A percentile compares a stretch with the other conserved stretches of the same genome.
phyloP scores from a whole-genome alignment of 1,139 yeast species.

The Taphrina confusa region DNA sequence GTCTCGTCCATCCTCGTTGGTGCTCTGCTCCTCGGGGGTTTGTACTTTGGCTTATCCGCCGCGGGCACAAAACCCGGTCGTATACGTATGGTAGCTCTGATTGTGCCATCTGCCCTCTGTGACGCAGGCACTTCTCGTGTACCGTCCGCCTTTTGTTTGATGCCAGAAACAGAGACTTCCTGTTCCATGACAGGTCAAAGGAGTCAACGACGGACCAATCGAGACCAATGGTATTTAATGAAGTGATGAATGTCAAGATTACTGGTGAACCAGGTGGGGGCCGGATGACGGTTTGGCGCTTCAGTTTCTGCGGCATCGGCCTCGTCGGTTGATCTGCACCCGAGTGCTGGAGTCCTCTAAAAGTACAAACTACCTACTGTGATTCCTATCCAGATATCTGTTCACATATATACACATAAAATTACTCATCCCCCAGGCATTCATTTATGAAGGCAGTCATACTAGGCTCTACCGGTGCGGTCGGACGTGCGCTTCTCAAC shows the following conservation, averaged over 20 bases:
- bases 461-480: slow-evolving; percentile 34
- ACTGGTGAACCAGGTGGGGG: too few species aligned
- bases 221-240: too few species aligned
- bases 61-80: slow-evolving; percentile 50
- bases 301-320: too few species aligned
- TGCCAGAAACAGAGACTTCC: slow-evolving; percentile 36
- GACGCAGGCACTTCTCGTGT: slow-evolving; percentile 40
- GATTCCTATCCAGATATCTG: too few species aligned
- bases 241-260: too few species aligned
- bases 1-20: slow-evolving; percentile 4
- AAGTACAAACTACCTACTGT: too few species aligned
- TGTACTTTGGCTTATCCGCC: slow-evolving; percentile 48
- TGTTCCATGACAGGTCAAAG: background rate
- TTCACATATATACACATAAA: too few species aligned
- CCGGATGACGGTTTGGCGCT: too few species aligned
- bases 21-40: slow-evolving; percentile 10
- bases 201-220: too few species aligned
- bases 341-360: too few species aligned
- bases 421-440: too few species aligned
- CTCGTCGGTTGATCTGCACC: too few species aligned
- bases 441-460: slow-evolving; percentile 23
- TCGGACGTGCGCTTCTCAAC: slow-evolving; percentile 25
- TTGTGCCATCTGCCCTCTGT: slow-evolving; percentile 49
- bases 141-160: slow-evolving; percentile 33
- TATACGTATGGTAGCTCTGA: slow-evolving; percentile 46